These are phyloP conservation scores for Tremellales sp. DNA, from an alignment of 1,284 basidiomycete species.

Conservation along the genomic window DNA sequence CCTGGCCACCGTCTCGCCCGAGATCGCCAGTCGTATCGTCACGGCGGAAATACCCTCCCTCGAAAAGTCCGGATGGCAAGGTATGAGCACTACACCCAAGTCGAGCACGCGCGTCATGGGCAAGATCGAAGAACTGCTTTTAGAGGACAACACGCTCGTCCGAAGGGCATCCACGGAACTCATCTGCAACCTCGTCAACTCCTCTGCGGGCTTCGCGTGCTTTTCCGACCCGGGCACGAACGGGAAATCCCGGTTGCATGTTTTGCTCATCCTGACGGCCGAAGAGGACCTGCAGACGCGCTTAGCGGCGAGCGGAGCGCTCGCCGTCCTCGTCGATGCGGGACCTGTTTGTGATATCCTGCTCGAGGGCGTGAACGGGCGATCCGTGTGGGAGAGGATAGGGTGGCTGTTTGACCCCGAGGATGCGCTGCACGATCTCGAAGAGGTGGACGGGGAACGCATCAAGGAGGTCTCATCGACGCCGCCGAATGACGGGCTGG, in stretches of 20 bases:
- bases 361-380: slow-evolving; percentile 56
- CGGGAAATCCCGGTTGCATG: slow-evolving; percentile 64
- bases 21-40: slow-evolving; percentile 60
- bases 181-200: slow-evolving; percentile 84
- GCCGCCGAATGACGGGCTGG: slow-evolving; percentile 52
- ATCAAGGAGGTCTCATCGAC: slow-evolving; percentile 35
- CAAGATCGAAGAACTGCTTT: slow-evolving; percentile 72
- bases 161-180: slow-evolving; percentile 85
- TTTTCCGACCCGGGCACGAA: slow-evolving; percentile 36
- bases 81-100: slow-evolving; percentile 11
- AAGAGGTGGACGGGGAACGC: slow-evolving; percentile 30
- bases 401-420: slow-evolving; percentile 61
- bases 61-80: slow-evolving; percentile 15
- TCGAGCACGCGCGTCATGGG: slow-evolving; percentile 46
- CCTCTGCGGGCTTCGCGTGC: slow-evolving; percentile 65
- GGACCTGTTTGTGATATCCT: slow-evolving; percentile 60
- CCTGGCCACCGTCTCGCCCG: slow-evolving; percentile 70
- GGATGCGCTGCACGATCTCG: background rate
- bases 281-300: slow-evolving; percentile 77
- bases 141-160: slow-evolving; percentile 77
- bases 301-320: slow-evolving; percentile 76
- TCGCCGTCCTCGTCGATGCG: slow-evolving; percentile 69
- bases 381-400: slow-evolving; percentile 60
- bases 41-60: slow-evolving; percentile 26
- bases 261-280: slow-evolving; percentile 78